These are phyloP conservation scores for Eimeria praecox DNA, from an alignment of 169 alveolate species.

Conservation along the genomic window DNA sequence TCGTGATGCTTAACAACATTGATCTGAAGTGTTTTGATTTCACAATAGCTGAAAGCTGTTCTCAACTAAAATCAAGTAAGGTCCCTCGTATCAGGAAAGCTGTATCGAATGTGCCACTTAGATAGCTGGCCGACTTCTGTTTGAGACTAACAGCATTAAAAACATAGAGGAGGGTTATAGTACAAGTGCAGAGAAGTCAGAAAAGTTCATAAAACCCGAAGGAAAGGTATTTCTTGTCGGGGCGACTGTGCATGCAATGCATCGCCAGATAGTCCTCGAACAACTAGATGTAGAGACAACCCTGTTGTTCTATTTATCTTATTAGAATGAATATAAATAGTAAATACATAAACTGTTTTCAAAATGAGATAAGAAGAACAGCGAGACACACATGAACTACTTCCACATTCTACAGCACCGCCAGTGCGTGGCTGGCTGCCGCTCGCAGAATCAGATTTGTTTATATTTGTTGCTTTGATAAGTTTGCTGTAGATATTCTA, in stretches of 20 bases:
- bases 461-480: background rate
- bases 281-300: background rate
- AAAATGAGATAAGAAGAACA: background rate
- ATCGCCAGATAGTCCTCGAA: background rate
- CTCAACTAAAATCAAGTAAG: too few relatives aligned
- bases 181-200: background rate
- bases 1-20: background rate
- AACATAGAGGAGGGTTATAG: background rate
- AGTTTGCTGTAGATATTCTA: background rate
- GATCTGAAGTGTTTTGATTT: background rate
- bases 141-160: background rate
- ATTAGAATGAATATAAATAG: background rate
- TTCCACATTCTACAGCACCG: background rate
- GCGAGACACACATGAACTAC: background rate
- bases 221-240: background rate
- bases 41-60: background rate
- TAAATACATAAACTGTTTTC: background rate
- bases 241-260: background rate
- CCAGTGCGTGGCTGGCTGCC: constrained; percentile 8
- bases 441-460: background rate
- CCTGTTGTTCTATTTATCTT: background rate
- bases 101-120: background rate
- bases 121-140: background rate
- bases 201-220: background rate
- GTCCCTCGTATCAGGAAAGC: background rate